A percentile compares a stretch with the other conserved stretches of the same genome.
Evolutionary conservation across 2,329 filamentous ascomycete species (phyloP).

Genomic region (Ophiocordyceps camponoti-saundersi): DNA sequence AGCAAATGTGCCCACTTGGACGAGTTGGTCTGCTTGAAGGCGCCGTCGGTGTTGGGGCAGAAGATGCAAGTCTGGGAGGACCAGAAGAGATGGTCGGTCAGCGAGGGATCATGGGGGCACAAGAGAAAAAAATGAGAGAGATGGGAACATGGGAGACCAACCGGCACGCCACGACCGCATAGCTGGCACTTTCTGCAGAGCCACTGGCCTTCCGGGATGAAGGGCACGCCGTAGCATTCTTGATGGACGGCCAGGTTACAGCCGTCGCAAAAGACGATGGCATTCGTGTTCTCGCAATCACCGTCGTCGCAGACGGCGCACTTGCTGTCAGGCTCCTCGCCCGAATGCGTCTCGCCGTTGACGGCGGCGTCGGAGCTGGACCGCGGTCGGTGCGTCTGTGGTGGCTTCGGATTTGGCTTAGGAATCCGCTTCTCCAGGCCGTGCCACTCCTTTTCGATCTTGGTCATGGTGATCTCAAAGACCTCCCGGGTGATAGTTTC

Average conservation of each 20-base stretch:
- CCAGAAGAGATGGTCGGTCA: slow-evolving; percentile 4
- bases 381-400: slow-evolving; percentile 80
- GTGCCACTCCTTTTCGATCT: slow-evolving; percentile 98
- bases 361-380: slow-evolving; percentile 91
- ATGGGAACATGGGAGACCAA: too few relatives aligned
- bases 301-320: slow-evolving; percentile 97
- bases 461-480: slow-evolving; percentile 96
- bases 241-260: slow-evolving; percentile 96
- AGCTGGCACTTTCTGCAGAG: slow-evolving; percentile 92
- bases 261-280: slow-evolving; percentile 96
- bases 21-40: slow-evolving; percentile 94
- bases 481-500: slow-evolving; percentile 82
- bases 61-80: slow-evolving; percentile 70
- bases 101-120: neutral
- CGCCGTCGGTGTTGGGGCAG: slow-evolving; percentile 91
- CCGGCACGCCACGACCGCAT: slow-evolving; percentile 77
- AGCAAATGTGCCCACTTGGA: slow-evolving; percentile 94
- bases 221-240: slow-evolving; percentile 96
- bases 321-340: slow-evolving; percentile 92
- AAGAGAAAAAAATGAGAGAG: neutral
- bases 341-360: slow-evolving; percentile 69
- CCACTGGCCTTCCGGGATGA: slow-evolving; percentile 98
- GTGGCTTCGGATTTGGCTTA: slow-evolving; percentile 90
- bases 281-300: slow-evolving; percentile 98
- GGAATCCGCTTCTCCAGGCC: slow-evolving; percentile 90